Percentiles rank a stretch among this genome's conserved stretches.
phyloP scores from a whole-genome alignment of 768 basidiomycete genomes.

The Holtermannia corniformis region DNA sequence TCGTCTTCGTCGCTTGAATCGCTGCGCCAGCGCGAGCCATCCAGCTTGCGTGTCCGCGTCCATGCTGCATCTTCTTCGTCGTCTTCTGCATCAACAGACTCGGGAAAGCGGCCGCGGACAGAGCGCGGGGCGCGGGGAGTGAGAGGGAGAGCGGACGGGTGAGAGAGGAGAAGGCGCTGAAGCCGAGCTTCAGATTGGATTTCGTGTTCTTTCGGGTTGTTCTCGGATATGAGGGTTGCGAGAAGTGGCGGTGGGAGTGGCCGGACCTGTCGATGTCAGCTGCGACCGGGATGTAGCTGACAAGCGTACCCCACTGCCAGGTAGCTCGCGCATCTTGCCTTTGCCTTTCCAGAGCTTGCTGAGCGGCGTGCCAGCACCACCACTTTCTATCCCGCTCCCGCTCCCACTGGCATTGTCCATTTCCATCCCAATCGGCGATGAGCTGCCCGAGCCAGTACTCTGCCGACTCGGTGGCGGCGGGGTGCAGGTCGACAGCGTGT shows the following conservation, averaged over 20 bases:
- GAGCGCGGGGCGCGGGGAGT: conserved; percentile 24
- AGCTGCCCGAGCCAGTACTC: background rate
- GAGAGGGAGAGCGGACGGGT: conserved; percentile 25
- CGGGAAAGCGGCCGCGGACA: conserved; percentile 29
- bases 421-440: conserved; percentile 3
- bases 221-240: conserved; percentile 31
- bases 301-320: background rate
- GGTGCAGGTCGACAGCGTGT: conserved; percentile 23
- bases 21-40: background rate
- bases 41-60: background rate
- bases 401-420: conserved; percentile 4
- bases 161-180: conserved; percentile 27
- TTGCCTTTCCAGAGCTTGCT: conserved; percentile 25
- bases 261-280: conserved; percentile 18
- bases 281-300: background rate
- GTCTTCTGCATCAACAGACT: conserved; percentile 31
- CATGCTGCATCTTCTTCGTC: conserved; percentile 25
- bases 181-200: conserved; percentile 33
- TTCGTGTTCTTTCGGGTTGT: conserved; percentile 29
- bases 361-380: background rate
- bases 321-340: conserved; percentile 18
- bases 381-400: background rate
- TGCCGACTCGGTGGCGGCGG: conserved; percentile 13
- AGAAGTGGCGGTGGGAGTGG: conserved; percentile 28
- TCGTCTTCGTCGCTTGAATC: conserved; percentile 25